Conservation (phyloP, 2,329 filamentous ascomycete species). For the Rutstroemia sp. region DNA sequence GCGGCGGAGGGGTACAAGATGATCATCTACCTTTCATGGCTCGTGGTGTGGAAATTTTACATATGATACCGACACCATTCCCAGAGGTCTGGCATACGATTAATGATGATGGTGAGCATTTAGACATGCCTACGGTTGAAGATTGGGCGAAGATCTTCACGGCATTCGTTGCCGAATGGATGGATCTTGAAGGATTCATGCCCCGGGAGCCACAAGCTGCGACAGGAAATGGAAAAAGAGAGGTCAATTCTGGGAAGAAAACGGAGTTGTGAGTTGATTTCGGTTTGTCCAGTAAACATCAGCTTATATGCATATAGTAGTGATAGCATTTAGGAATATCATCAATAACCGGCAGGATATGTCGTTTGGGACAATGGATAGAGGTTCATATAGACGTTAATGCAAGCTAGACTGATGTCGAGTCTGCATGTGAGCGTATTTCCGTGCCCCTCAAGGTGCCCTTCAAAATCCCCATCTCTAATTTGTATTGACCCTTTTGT, state of each 20-base stretch:
- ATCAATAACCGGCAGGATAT: neutral
- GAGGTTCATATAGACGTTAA: too few relatives aligned
- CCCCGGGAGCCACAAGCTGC: constrained; percentile 11
- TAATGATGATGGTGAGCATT: constrained; percentile 73
- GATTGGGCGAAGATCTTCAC: constrained; percentile 85
- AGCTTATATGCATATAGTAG: constrained; percentile 3
- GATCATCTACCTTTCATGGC: constrained; percentile 89
- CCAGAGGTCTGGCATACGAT: constrained; percentile 81
- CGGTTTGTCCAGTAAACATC: constrained; percentile 4
- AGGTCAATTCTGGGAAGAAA: constrained; percentile 11
- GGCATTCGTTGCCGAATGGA: constrained; percentile 84
- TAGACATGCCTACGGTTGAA: constrained; percentile 70
- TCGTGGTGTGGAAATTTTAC: constrained; percentile 79
- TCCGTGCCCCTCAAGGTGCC: too few relatives aligned
- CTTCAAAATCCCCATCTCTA: too few relatives aligned
- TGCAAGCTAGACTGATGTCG: too few relatives aligned
- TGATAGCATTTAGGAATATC: neutral
- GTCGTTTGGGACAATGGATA: too few relatives aligned
- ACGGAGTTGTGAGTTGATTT: constrained; percentile 29
- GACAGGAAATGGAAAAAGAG: constrained; percentile 15
- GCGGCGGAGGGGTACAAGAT: constrained; percentile 57
- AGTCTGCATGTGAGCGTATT: too few relatives aligned
- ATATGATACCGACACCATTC: constrained; percentile 81
- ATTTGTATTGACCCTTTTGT: too few relatives aligned
- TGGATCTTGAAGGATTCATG: constrained; percentile 55